These are phyloP conservation scores for Calonectria pauciramosa DNA, from an alignment of 2,329 filamentous ascomycete species.

Conservation along the genomic window DNA sequence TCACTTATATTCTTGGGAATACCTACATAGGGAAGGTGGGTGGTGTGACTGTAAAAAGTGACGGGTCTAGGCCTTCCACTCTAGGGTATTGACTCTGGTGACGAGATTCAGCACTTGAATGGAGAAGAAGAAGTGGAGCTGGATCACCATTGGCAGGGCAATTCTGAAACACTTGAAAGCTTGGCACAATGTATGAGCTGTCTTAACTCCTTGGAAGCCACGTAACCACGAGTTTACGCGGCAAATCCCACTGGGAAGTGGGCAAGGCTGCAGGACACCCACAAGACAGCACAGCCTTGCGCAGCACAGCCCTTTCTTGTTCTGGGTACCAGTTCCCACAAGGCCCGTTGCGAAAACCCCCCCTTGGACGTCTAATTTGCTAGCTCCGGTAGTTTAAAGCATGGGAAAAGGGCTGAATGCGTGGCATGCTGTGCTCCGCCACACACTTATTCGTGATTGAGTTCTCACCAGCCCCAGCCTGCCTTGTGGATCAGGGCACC, in stretches of 20 bases:
- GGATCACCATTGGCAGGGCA: neutral
- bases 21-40: neutral
- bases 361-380: neutral
- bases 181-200: neutral
- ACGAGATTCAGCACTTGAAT: neutral
- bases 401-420: neutral
- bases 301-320: neutral
- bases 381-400: neutral
- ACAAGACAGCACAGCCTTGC: neutral
- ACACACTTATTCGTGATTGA: constrained; percentile 7
- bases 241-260: neutral
- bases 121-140: neutral
- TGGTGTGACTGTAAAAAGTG: neutral
- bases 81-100: neutral
- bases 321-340: neutral
- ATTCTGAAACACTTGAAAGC: neutral
- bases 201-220: neutral
- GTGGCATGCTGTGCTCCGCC: constrained; percentile 2
- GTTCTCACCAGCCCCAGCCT: constrained; percentile 1
- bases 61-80: neutral
- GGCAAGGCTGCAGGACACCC: neutral
- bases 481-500: neutral
- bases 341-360: neutral
- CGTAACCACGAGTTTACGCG: neutral
- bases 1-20: no score